Evolutionary conservation across 2,329 filamentous ascomycete species (phyloP).

Genomic region (Neoscytalidium dimidiatum): DNA sequence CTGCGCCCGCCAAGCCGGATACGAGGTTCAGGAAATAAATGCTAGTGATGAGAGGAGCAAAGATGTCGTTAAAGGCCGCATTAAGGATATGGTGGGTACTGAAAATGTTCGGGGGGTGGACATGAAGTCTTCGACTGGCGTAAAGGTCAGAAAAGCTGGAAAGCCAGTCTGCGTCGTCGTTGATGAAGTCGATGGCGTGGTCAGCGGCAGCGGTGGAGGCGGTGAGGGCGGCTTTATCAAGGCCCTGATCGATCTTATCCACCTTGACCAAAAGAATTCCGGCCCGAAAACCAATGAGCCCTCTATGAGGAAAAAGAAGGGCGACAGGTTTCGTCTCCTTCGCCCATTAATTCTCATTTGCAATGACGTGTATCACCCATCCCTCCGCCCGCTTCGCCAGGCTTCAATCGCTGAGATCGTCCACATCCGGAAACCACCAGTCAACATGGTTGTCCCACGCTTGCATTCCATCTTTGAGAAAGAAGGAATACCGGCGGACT

Average conservation of each 20-base stretch:
- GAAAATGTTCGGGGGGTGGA: slow-evolving; percentile 83
- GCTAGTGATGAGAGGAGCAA: slow-evolving; percentile 92
- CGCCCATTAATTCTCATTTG: slow-evolving; percentile 91
- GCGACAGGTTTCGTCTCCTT: slow-evolving; percentile 83
- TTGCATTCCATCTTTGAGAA: slow-evolving; percentile 84
- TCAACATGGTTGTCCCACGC: slow-evolving; percentile 81
- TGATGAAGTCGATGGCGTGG: slow-evolving; percentile 95
- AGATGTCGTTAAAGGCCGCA: slow-evolving; percentile 86
- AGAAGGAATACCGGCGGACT: slow-evolving; percentile 85
- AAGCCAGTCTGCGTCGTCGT: slow-evolving; percentile 91
- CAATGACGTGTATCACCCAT: slow-evolving; percentile 94
- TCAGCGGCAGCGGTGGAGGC: slow-evolving; percentile 71
- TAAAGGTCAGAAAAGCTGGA: slow-evolving; percentile 68
- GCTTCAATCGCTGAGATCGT: slow-evolving; percentile 85
- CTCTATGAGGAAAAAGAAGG: slow-evolving; percentile 65
- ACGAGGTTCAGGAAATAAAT: slow-evolving; percentile 96
- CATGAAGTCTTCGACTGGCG: slow-evolving; percentile 50
- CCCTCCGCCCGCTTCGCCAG: slow-evolving; percentile 82
- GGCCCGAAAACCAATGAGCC: slow-evolving; percentile 21
- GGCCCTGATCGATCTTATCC: slow-evolving; percentile 86
- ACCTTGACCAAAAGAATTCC: slow-evolving; percentile 81
- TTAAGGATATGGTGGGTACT: slow-evolving; percentile 88
- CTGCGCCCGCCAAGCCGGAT: slow-evolving; percentile 91
- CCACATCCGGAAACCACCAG: slow-evolving; percentile 82
- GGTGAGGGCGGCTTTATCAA: slow-evolving; percentile 94